Base-by-base conservation (phyloP, 2,329 filamentous ascomycete genomes). In the Ilyonectria robusta region DNA sequence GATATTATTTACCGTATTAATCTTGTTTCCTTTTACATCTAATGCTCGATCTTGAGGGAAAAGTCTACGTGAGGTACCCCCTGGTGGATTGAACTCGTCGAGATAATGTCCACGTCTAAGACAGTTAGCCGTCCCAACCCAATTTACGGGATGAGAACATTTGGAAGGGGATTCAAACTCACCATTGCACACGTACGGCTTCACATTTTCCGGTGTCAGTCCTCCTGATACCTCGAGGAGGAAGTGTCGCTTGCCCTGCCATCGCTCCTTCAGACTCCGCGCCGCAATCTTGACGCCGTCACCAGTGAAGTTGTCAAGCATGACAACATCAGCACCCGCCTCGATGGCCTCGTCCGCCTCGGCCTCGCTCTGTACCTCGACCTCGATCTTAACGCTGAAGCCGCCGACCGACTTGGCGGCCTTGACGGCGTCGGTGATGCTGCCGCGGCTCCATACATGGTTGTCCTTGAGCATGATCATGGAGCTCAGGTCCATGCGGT, bases 391-490 rank as follows among this genome's bases (percentile, higher is more conserved):
- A 66, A 97, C 86, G 46, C 93, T 90, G 81, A 98, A 99, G 0
- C 96, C 96, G 9, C 91, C 95, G 0, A 92, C 94, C 11, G 91
- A 87, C 79, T 94, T 94, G 26, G 96, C 96, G 2, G 95, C 94
- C 46, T 85, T 85, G 26, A 99, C 95, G 6, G 96, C 96, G 23
- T 93, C 90, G 1, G 92, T 91, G 80, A 99, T 98, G 78, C 92
- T 93, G 29, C 92, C 92, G 60, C 93, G 92, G 69, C 94, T 94
- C 92, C 95, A 98, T 64, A 99, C 92, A 82, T 99, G 96, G 82
- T 99, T 99, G 82, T 99, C 96, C 85, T 99, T 99, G 71, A 99
- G 87, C 96, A 99, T 99, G 63, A 95, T 95, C 96, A 99, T 98
- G 71, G 92, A 89, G 79, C 91, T 93, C 63, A 99, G 85, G 80